Evolutionary conservation across 345 rosid species (phyloP).

Genomic region (Camelina sativa): DNA sequence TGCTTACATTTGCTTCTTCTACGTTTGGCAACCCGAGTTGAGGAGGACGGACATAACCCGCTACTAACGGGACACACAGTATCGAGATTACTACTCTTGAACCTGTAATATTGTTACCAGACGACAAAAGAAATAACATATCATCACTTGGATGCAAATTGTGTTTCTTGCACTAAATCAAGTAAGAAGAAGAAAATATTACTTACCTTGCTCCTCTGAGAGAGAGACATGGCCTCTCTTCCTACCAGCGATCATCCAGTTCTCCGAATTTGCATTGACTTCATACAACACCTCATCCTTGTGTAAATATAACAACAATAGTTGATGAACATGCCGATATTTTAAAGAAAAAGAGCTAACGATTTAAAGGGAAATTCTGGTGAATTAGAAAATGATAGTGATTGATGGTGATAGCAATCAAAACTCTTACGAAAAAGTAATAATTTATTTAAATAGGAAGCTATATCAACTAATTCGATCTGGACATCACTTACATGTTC

Average conservation of each 20-base stretch:
- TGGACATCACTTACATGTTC: conserved; percentile 53
- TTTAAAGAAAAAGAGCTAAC: neutral
- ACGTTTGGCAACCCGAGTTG: conserved; percentile 70
- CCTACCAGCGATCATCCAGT: conserved; percentile 99
- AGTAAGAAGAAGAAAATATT: conserved; percentile 8
- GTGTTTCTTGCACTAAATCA: conserved; percentile 2
- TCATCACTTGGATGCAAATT: conserved; percentile 10
- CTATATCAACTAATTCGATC: conserved; percentile 7
- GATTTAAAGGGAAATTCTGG: neutral
- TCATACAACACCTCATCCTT: conserved; percentile 89
- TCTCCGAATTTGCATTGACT: conserved; percentile 72
- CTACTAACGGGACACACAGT: conserved; percentile 79
- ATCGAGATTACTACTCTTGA: conserved; percentile 72
- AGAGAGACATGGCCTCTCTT: conserved; percentile 87
- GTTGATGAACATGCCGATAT: neutral
- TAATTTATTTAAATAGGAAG: neutral
- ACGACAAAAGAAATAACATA: conserved; percentile 14
- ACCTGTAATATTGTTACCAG: conserved; percentile 30
- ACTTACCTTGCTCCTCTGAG: conserved; percentile 68
- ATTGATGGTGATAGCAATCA: neutral
- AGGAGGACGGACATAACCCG: conserved; percentile 91
- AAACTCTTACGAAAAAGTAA: neutral
- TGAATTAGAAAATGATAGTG: neutral
- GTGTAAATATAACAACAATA: conserved; percentile 21
- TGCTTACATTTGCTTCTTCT: conserved; percentile 73